phyloP scores from a whole-genome alignment of 179 eudicot species.

The Patellifolia procumbens region DNA sequence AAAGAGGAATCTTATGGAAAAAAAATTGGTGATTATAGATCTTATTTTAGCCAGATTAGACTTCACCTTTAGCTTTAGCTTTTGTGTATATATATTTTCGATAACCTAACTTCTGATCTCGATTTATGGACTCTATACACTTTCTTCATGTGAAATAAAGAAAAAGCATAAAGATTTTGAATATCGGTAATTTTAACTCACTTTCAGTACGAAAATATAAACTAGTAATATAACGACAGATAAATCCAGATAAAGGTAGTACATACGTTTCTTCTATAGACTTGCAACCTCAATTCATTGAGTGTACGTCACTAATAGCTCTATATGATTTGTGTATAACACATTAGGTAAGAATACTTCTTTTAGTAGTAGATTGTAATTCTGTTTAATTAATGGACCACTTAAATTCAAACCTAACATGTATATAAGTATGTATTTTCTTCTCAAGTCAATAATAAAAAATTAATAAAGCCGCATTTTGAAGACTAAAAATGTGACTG shows the following conservation, averaged over 20 bases:
- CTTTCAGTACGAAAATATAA: no score
- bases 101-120: slow-evolving; percentile 11
- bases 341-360: slow-evolving; percentile 11
- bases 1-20: slow-evolving; percentile 30
- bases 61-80: slow-evolving; percentile 24
- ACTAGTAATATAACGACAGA: no score
- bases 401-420: neutral
- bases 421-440: neutral
- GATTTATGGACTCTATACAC: slow-evolving; percentile 1
- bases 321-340: neutral
- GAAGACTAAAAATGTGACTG: slow-evolving; percentile 6
- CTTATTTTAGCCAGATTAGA: slow-evolving; percentile 21
- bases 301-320: slow-evolving; percentile 26
- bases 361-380: neutral
- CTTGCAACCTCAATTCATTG: slow-evolving; percentile 22
- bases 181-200: neutral
- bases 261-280: slow-evolving; percentile 24
- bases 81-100: slow-evolving; percentile 1
- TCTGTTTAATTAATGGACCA: neutral
- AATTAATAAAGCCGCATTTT: neutral
- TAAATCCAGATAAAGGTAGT: no score
- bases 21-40: slow-evolving; percentile 5
- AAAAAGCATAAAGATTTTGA: neutral
- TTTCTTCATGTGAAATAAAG: slow-evolving; percentile 18
- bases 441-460: neutral